Evolutionary conservation across 2,329 filamentous ascomycete species (phyloP).

Genomic region (Verticillium zaregamsianum): DNA sequence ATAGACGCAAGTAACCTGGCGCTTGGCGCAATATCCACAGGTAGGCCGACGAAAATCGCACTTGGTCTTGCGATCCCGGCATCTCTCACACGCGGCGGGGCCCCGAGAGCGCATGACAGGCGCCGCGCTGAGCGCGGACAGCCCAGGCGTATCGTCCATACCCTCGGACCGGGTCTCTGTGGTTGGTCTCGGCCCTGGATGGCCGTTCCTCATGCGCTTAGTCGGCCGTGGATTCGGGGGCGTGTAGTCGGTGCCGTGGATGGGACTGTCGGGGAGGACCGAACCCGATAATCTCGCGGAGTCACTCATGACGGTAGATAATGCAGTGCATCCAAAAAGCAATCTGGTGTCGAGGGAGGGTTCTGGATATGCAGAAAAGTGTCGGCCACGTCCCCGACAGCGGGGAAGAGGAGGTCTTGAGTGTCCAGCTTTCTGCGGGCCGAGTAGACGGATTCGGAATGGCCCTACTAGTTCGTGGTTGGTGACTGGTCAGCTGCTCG

Average conservation of each 20-base stretch:
- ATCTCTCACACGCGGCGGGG: conserved; percentile 27
- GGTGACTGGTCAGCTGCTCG: too few species aligned
- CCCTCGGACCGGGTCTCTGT: conserved; percentile 7
- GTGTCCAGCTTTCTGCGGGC: too few species aligned
- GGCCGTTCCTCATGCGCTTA: not conserved
- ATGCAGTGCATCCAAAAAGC: too few species aligned
- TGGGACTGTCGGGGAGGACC: too few species aligned
- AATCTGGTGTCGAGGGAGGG: not conserved
- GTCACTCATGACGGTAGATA: too few species aligned
- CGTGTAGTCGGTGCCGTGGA: too few species aligned
- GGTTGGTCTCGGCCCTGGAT: not conserved
- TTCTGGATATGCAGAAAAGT: conserved; percentile 4
- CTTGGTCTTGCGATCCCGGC: conserved; percentile 31
- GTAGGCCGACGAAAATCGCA: conserved; percentile 32
- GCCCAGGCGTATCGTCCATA: conserved; percentile 6
- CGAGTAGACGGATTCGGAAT: too few species aligned
- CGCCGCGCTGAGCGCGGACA: not conserved
- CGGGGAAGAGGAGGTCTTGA: not conserved
- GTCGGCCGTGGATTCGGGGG: not conserved
- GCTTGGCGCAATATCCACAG: conserved; percentile 28
- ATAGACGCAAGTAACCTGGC: conserved; percentile 28
- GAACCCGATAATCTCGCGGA: too few species aligned
- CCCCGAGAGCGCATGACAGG: conserved; percentile 6
- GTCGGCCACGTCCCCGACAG: conserved; percentile 2
- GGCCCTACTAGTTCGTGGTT: too few species aligned